phyloP scores from a whole-genome alignment of 306 rosid species.

The Astragalus membranaceus region DNA sequence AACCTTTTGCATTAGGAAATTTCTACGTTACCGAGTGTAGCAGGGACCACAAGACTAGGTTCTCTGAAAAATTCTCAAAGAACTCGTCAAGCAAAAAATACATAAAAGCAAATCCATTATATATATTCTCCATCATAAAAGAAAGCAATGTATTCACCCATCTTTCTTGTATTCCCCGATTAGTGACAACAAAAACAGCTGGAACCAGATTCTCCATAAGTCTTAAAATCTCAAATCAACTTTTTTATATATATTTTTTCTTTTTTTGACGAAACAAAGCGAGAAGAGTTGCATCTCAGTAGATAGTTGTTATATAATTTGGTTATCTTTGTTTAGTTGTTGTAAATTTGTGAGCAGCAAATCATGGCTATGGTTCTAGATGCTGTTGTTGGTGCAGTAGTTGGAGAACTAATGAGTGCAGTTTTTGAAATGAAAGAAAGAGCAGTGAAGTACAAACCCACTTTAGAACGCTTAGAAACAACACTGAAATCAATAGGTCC shows the following conservation, averaged over 20 bases:
- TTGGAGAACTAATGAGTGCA: slow-evolving; percentile 8
- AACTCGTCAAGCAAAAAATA: background rate
- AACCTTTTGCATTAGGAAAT: too few species aligned
- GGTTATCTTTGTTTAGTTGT: background rate
- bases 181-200: background rate
- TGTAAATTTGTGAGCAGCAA: background rate
- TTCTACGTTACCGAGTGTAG: background rate
- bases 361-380: slow-evolving; percentile 30
- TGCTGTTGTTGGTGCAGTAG: slow-evolving; percentile 3
- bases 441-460: slow-evolving; percentile 18
- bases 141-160: background rate
- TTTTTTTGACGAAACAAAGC: too few species aligned
- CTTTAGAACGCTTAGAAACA: background rate
- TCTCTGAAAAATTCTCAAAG: background rate
- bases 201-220: background rate
- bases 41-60: background rate
- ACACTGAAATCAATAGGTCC: slow-evolving; percentile 17
- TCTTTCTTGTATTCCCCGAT: background rate
- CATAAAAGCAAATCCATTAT: background rate
- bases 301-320: too few species aligned
- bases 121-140: background rate
- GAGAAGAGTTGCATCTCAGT: too few species aligned
- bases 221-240: background rate
- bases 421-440: slow-evolving; percentile 10
- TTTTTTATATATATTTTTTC: too few species aligned